Conservation (phyloP, 2,329 filamentous ascomycete genomes). For the Xylaria sp. region DNA sequence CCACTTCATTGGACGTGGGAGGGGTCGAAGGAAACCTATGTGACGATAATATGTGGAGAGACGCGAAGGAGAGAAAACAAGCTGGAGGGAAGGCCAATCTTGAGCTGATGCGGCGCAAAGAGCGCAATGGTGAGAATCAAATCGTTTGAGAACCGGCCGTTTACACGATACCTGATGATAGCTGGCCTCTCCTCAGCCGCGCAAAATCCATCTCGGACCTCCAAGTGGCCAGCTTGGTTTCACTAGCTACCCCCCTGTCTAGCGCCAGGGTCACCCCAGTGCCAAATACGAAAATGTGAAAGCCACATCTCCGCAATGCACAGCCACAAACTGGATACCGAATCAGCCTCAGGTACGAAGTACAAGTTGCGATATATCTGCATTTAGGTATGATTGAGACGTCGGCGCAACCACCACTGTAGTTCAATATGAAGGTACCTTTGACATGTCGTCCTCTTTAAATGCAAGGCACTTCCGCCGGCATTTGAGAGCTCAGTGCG, state of each 20-base stretch:
- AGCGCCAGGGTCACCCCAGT: slow-evolving; percentile 2
- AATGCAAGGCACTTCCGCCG: too few relatives aligned
- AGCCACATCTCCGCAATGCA: slow-evolving; percentile 3
- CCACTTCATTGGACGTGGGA: slow-evolving; percentile 32
- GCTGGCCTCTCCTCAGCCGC: slow-evolving; percentile 36
- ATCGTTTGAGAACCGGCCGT: slow-evolving; percentile 14
- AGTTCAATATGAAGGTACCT: too few relatives aligned
- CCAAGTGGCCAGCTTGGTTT: slow-evolving; percentile 27
- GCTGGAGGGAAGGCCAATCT: slow-evolving; percentile 15
- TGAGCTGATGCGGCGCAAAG: slow-evolving; percentile 24
- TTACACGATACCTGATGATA: slow-evolving; percentile 27
- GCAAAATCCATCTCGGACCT: slow-evolving; percentile 13
- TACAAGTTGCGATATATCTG: too few relatives aligned
- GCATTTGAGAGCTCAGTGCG: too few relatives aligned
- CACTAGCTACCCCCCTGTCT: slow-evolving; percentile 32
- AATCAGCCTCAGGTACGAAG: too few relatives aligned
- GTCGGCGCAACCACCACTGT: too few relatives aligned
- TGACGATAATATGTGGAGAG: slow-evolving; percentile 15
- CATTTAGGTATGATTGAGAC: too few relatives aligned
- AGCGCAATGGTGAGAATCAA: slow-evolving; percentile 5
- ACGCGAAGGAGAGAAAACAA: slow-evolving; percentile 22
- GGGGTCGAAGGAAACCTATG: slow-evolving; percentile 12
- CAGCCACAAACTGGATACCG: too few relatives aligned
- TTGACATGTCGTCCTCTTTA: too few relatives aligned
- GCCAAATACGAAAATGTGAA: not conserved